Evolutionary conservation across 192 early-diverging fungal species (phyloP), one percentile per base, ranked within the genome.

Genomic region (Lobosporangium transversale): DNA sequence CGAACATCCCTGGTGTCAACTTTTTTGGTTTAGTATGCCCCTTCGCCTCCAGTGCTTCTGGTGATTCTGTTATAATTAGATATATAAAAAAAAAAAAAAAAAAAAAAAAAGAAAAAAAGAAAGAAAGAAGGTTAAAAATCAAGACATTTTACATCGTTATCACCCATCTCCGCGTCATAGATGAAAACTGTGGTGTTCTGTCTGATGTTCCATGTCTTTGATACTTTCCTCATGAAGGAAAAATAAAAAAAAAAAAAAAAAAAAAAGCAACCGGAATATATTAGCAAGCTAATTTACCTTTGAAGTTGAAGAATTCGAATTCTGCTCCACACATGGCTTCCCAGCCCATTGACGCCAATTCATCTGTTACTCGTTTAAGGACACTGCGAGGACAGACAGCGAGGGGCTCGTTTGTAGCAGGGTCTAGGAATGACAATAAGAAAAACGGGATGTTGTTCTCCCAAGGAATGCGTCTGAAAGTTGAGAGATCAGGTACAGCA

Each of bases 1-100:
- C 93, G 78, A 92, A 91, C 92, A 94, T 95, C 14, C 93, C 93
- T 4, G 82, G 82, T 5, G 93, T 93, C 3, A 95, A 62, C 24
- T 90, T 87, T 1, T 53, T 42, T 18, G 90, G 78, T 0, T 76
- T 62, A 15, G 79, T 66, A 49, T 91, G 86, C 11, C 85, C 68
- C 74, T 95, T 93, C 45, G 55, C 79, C 1, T 66, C 81, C 18
- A 95, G 35, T n/a, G 86, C 80, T 11, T 89, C 82, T 0, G 89
- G 86, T 3, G 89, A 91, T 70, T 95, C 93, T 91, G 30, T 55
- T 35, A 51, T 11, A 18, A 44, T 14, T 29, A 30, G 9, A 20
- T 55, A 33, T 20, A 37, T n/a, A 4, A 27, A 15, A n/a, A 35
- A 35, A 36, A 54, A 2, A 54, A 0, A 54, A 54, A 54, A 12